Evolutionary conservation across 2,329 filamentous ascomycete genomes (phyloP), one percentile per base, ranked within the genome.

Genomic region (Aurifilum marmelostoma): DNA sequence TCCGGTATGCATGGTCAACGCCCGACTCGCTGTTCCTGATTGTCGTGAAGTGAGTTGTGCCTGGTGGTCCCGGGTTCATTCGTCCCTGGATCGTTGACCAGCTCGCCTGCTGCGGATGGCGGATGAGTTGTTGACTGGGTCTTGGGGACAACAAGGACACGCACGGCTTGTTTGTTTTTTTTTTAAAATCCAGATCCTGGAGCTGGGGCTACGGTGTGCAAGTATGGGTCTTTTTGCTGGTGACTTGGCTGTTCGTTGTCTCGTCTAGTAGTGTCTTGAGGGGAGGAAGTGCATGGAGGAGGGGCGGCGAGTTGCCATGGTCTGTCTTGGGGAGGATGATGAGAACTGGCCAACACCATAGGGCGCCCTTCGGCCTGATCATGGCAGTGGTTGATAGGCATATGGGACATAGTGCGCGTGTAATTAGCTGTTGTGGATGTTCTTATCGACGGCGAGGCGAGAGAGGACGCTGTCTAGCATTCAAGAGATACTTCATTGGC

Each of bases 121-220:
- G n/a, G 43, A n/a, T 47, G 43, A 47, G 43, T 47, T n/a, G 43
- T 47, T 47, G 43, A 47, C 43, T 47, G 43, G 43, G 43, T 47
- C 43, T 47, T 21, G 43, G 8, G 43, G 43, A 47, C 43, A 47
- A 47, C 43, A 21, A 21, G 18, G 43, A 47, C 43, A n/a, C 41
- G 16, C 43, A 47, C 21, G 43, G 18, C 21, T n/a, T n/a, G n/a
- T n/a, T n/a, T n/a, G n/a, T n/a, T n/a, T n/a, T n/a, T n/a, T 47
- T 9, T 3, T n/a, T 47, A 18, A 47, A 21, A 47, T 47, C 43
- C 43, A 8, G 6, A 47, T 21, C 43, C 21, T 18, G 43, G 43
- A 47, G 8, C 34, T 16, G n/a, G 21, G 43, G 43, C 6, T 47
- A 47, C n/a, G 43, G 43, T 43, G 41, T 47, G 21, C n/a, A 34